Evolutionary conservation across 441 rosid genomes (phyloP).

Genomic region (Mallotus repandus): DNA sequence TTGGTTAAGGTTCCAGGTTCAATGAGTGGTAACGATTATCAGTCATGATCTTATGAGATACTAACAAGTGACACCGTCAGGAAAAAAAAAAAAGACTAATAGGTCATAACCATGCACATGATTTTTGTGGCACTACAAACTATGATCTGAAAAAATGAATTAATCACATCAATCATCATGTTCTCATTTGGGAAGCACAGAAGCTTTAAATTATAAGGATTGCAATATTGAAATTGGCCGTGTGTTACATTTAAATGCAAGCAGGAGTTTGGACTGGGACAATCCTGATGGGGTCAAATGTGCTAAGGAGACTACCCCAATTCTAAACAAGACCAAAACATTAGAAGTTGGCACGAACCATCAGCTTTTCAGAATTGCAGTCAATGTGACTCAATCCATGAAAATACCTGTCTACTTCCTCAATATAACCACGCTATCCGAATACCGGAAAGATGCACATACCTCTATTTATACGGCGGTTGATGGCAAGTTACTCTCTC

Average conservation of each 20-base stretch:
- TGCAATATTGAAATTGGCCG: neutral
- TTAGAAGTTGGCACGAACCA: conserved; percentile 67
- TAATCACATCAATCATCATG: neutral
- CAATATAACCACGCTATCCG: conserved; percentile 60
- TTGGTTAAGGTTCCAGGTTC: too few relatives aligned
- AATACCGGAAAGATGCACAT: conserved; percentile 81
- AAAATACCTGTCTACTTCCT: conserved; percentile 52
- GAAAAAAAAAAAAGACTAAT: too few relatives aligned
- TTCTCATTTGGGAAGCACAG: neutral
- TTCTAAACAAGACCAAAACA: conserved; percentile 52
- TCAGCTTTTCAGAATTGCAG: conserved; percentile 41
- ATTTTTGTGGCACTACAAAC: too few relatives aligned
- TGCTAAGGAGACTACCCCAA: conserved; percentile 63
- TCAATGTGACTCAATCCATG: conserved; percentile 48
- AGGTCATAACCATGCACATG: too few relatives aligned
- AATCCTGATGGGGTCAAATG: conserved; percentile 82
- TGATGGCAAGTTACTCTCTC: conserved; percentile 64
- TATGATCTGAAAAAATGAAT: too few relatives aligned
- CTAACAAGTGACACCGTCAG: too few relatives aligned
- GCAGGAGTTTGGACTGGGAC: conserved; percentile 80
- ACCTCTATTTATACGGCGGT: conserved; percentile 65
- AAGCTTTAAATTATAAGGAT: neutral
- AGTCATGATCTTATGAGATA: too few relatives aligned
- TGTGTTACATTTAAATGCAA: neutral
- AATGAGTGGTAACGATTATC: too few relatives aligned